These are phyloP conservation scores for Colletotrichum sp. DNA, from an alignment of 2,329 filamentous ascomycete species.

Conservation along the genomic window DNA sequence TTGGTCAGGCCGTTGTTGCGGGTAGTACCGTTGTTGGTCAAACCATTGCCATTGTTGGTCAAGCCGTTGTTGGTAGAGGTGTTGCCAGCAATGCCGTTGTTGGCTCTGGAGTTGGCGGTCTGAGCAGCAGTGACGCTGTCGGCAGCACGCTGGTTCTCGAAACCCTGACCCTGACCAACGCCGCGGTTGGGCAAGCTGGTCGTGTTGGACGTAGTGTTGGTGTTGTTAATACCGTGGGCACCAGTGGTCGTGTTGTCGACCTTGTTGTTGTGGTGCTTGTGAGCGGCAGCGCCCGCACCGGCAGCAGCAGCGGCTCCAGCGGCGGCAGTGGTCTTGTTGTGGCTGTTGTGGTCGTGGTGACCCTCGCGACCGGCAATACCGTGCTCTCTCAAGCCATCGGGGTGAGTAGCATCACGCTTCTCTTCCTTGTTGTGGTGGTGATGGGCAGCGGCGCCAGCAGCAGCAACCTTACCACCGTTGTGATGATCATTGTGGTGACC, in stretches of 20 bases:
- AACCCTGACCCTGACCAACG: background rate
- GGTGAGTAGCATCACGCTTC: background rate
- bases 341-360: background rate
- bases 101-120: background rate
- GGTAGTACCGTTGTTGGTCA: background rate
- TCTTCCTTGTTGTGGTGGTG: background rate
- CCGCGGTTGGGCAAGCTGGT: background rate
- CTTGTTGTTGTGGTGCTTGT: background rate
- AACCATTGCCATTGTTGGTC: background rate
- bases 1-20: background rate
- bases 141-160: background rate
- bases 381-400: background rate
- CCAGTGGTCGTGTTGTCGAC: background rate
- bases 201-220: background rate
- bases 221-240: background rate
- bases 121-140: background rate
- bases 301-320: background rate
- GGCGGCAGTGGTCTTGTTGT: background rate
- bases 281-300: background rate
- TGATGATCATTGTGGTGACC: background rate
- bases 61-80: background rate
- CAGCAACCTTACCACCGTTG: background rate
- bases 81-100: background rate
- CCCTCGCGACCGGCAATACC: background rate
- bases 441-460: background rate